phyloP scores from a whole-genome alignment of 2,329 filamentous ascomycete species.

The Verticillium tricorpus region DNA sequence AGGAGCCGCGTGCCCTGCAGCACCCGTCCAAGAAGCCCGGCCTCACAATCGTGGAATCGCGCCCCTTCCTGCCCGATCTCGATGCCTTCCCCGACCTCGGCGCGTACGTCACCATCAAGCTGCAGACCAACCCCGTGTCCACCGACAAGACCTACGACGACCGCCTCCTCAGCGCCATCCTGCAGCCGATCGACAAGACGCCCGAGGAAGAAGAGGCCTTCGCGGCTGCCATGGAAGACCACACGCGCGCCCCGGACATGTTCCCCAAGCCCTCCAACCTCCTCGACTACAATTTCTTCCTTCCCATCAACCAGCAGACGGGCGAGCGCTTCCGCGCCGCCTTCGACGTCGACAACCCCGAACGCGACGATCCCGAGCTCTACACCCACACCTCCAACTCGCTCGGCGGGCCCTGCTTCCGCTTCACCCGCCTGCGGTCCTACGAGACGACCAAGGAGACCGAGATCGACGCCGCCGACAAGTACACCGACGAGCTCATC shows the following conservation, averaged over 20 bases:
- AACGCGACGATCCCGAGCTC: conserved; percentile 47
- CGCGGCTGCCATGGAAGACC: conserved; percentile 44
- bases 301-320: conserved; percentile 43
- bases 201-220: conserved; percentile 49
- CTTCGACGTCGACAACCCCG: conserved; percentile 54
- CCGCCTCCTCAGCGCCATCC: conserved; percentile 56
- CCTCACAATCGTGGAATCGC: conserved; percentile 50
- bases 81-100: conserved; percentile 67
- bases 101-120: conserved; percentile 66
- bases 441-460: conserved; percentile 61
- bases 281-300: conserved; percentile 65
- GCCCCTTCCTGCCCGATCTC: conserved; percentile 60
- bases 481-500: conserved; percentile 61
- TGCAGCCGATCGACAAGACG: conserved; percentile 55
- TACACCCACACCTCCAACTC: conserved; percentile 48
- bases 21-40: conserved; percentile 51
- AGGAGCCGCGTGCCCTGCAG: conserved; percentile 48
- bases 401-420: conserved; percentile 45
- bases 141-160: conserved; percentile 50
- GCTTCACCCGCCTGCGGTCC: conserved; percentile 56
- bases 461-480: conserved; percentile 51
- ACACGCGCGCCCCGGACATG: conserved; percentile 52
- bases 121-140: conserved; percentile 59
- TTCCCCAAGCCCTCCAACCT: conserved; percentile 52
- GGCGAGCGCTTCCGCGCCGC: conserved; percentile 54